Conservation (phyloP, 768 basidiomycete species). For the Chalciporus piperatus region DNA sequence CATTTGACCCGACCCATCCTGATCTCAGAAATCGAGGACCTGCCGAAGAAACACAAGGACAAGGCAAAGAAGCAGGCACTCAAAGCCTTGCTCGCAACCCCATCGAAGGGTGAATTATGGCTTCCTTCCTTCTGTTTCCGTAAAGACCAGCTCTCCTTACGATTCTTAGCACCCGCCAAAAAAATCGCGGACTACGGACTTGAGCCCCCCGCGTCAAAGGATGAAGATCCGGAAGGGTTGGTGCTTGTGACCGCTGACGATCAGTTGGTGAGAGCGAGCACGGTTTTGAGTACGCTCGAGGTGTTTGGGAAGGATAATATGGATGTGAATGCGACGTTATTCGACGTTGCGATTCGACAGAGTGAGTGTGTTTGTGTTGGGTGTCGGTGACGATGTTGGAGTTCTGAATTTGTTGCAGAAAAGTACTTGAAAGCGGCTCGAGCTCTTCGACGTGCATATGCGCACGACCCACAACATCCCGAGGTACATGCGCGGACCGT, state of each 20-base stretch:
- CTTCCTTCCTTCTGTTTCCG: slow-evolving; percentile 11
- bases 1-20: slow-evolving; percentile 20
- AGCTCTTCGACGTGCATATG: slow-evolving; percentile 58
- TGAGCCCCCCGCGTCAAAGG: slow-evolving; percentile 52
- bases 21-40: slow-evolving; percentile 17
- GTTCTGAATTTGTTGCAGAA: slow-evolving; percentile 40
- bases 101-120: slow-evolving; percentile 59
- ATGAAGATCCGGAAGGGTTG: slow-evolving; percentile 82
- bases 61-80: slow-evolving; percentile 80
- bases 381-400: not conserved
- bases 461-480: slow-evolving; percentile 54
- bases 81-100: slow-evolving; percentile 50
- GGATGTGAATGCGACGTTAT: slow-evolving; percentile 70
- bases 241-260: slow-evolving; percentile 63
- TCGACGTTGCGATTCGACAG: slow-evolving; percentile 80
- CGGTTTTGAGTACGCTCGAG: slow-evolving; percentile 62
- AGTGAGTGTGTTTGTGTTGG: slow-evolving; percentile 47
- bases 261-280: slow-evolving; percentile 72
- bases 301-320: slow-evolving; percentile 50
- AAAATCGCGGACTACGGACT: slow-evolving; percentile 68
- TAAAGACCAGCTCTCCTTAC: slow-evolving; percentile 10
- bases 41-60: slow-evolving; percentile 77
- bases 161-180: slow-evolving; percentile 28
- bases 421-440: slow-evolving; percentile 77
- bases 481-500: slow-evolving; percentile 70